phyloP scores from a whole-genome alignment of 75 land plant species.

The Pinus albicaulis region DNA sequence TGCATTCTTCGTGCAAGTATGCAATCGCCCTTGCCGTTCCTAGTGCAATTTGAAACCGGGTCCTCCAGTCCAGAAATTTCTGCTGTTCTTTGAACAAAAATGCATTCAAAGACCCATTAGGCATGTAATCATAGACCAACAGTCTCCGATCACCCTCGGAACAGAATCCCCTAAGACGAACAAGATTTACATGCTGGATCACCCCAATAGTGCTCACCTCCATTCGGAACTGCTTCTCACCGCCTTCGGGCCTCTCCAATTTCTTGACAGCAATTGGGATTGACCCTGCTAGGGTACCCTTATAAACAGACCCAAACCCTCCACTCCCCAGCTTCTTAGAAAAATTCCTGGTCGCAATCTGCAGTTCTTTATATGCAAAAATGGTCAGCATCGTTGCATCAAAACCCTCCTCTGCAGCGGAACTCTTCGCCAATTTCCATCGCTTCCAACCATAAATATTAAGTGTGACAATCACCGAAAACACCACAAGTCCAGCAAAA shows the following conservation, averaged over 20 bases:
- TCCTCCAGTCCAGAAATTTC: constrained; percentile 7
- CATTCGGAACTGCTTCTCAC: constrained; percentile 42
- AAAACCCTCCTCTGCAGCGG: not conserved
- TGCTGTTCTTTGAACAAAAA: constrained; percentile 32
- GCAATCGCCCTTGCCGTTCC: constrained; percentile 12
- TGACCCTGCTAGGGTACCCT: constrained; percentile 19
- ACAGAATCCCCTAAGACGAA: constrained; percentile 38
- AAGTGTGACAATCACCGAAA: not conserved
- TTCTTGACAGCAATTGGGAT: constrained; percentile 30
- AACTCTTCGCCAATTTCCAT: not conserved
- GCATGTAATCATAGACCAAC: constrained; percentile 50
- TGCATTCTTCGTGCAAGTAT: constrained; percentile 21
- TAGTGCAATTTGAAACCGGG: constrained; percentile 10
- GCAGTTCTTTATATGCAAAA: constrained; percentile 22
- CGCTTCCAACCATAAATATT: not conserved
- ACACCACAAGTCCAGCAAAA: not conserved
- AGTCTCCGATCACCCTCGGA: constrained; percentile 19
- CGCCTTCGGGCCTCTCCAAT: constrained; percentile 22
- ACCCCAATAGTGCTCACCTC: constrained; percentile 36
- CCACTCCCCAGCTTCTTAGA: constrained; percentile 21
- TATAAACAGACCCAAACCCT: constrained; percentile 25
- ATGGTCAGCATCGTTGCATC: not conserved
- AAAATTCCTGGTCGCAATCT: constrained; percentile 28
- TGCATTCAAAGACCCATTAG: constrained; percentile 67
- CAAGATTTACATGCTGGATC: constrained; percentile 41